Evolutionary conservation across 2,329 filamentous ascomycete species (phyloP).

Genomic region (Alternaria sp.): DNA sequence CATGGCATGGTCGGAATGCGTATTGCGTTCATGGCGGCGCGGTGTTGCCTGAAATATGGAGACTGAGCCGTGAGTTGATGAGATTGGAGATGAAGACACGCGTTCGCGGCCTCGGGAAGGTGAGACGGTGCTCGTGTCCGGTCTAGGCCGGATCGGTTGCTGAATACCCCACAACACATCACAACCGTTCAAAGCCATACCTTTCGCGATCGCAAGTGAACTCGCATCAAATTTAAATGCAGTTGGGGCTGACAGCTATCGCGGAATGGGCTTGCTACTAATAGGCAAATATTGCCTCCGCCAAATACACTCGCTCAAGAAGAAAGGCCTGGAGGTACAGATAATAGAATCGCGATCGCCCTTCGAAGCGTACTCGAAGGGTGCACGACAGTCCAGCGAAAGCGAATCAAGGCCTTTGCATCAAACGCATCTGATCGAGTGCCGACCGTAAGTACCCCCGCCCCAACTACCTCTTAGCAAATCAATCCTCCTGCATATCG

Average conservation of each 20-base stretch:
- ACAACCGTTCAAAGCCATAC: neutral
- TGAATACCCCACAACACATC: conserved; percentile 17
- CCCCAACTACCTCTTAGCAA: neutral
- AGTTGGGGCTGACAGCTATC: neutral
- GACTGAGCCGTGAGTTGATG: neutral
- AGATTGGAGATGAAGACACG: conserved; percentile 11
- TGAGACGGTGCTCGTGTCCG: conserved; percentile 10
- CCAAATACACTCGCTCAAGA: neutral
- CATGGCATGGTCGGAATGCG: neutral
- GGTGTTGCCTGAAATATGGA: neutral
- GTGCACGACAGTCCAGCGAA: neutral
- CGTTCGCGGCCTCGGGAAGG: conserved; percentile 1
- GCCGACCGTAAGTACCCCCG: neutral
- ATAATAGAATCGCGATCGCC: neutral
- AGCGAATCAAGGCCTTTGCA: neutral
- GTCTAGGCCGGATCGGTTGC: conserved; percentile 10
- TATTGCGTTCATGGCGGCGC: neutral
- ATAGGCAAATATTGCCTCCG: neutral
- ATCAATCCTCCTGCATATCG: neutral
- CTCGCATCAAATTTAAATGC: neutral
- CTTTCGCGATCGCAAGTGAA: neutral
- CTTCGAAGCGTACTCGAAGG: neutral
- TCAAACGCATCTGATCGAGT: neutral
- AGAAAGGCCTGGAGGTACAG: neutral
- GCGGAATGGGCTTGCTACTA: neutral